Conservation (phyloP, 176 grass and related monocot genomes). For the Avena sativa region DNA sequence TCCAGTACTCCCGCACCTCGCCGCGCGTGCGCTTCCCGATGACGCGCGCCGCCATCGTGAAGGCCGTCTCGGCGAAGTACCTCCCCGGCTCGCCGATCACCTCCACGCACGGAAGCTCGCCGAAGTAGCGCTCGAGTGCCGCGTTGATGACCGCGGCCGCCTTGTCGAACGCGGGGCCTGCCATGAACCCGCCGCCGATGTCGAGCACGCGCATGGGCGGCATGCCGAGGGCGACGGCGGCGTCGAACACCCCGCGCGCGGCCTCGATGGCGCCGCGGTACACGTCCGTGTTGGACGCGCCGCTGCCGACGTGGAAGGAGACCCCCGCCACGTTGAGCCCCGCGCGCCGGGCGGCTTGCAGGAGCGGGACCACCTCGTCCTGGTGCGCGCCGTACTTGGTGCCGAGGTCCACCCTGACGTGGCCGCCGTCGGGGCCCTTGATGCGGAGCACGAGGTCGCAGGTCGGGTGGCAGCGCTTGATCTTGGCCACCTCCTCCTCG, state of each 20-base stretch:
- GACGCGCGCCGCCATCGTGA: neutral
- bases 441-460: neutral
- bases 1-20: constrained; percentile 28
- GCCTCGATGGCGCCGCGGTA: constrained; percentile 9
- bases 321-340: neutral
- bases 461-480: constrained; percentile 1
- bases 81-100: constrained; percentile 16
- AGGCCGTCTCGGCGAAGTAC: constrained; percentile 6
- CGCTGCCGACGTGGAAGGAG: constrained; percentile 20
- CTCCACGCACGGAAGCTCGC: neutral
- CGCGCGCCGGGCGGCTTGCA: neutral
- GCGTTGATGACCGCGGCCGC: neutral
- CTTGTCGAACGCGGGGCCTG: neutral
- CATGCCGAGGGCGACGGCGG: neutral
- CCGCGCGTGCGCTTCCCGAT: constrained; percentile 30
- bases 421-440: neutral
- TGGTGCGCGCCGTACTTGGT: constrained; percentile 11
- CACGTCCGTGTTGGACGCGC: neutral
- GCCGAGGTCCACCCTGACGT: neutral
- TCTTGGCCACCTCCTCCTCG: constrained; percentile 6
- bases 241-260: neutral
- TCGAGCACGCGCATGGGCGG: constrained; percentile 21
- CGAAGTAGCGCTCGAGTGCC: neutral
- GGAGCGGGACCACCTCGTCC: constrained; percentile 7
- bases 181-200: constrained; percentile 27